These are phyloP conservation scores for Aspergillus egyptiacus DNA, from an alignment of 495 filamentous ascomycete genomes.

Conservation along the genomic window DNA sequence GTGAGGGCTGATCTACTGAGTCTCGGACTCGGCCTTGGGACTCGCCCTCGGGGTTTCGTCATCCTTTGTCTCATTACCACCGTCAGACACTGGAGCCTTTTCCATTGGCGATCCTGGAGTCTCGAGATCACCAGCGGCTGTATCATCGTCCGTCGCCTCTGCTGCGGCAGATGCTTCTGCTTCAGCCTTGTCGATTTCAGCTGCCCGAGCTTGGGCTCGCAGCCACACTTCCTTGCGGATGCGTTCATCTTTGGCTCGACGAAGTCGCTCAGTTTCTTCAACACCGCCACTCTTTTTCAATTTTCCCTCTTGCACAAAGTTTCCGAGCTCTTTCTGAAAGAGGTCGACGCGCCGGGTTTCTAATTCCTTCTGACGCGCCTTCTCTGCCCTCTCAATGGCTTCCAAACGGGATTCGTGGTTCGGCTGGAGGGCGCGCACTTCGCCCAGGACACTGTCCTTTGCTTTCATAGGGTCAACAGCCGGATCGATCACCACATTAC, in stretches of 20 bases:
- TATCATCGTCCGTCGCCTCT: constrained; percentile 22
- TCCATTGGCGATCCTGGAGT: constrained; percentile 4
- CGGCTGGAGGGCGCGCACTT: constrained; percentile 89
- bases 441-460: constrained; percentile 85
- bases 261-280: constrained; percentile 83
- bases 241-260: constrained; percentile 81
- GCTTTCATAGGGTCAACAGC: constrained; percentile 68
- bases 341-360: constrained; percentile 69
- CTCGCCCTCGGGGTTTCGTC: constrained; percentile 2
- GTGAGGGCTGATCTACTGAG: neutral
- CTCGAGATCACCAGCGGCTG: constrained; percentile 7
- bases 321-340: constrained; percentile 81
- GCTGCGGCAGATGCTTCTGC: constrained; percentile 25
- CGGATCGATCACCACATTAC: constrained; percentile 59
- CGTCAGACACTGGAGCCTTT: constrained; percentile 7
- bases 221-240: constrained; percentile 84
- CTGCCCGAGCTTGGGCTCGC: constrained; percentile 48
- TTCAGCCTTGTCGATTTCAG: constrained; percentile 34
- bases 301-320: constrained; percentile 85
- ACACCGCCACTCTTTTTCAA: constrained; percentile 93
- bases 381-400: constrained; percentile 93
- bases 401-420: constrained; percentile 91
- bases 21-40: neutral
- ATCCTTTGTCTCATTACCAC: constrained; percentile 3
- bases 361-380: constrained; percentile 77